Percentiles rank a stretch among this genome's conserved stretches.
Conservation (phyloP, 805 yeast species). For the Candida succiphila region DNA sequence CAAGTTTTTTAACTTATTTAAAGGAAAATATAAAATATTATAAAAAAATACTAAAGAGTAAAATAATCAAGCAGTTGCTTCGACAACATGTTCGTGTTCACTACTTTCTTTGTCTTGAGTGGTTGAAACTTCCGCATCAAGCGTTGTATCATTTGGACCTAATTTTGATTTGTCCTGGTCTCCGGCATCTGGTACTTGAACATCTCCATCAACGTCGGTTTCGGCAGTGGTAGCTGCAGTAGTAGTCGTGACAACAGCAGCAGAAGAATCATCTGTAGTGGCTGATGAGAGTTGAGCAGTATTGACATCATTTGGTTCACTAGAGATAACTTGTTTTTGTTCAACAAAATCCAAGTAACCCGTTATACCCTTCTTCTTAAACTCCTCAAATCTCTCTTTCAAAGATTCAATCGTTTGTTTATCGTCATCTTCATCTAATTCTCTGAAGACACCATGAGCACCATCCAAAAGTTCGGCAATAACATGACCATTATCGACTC, state of each 20-base stretch:
- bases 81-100: not conserved
- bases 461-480: slow-evolving; percentile 37
- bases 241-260: slow-evolving; percentile 1
- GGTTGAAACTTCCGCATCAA: not conserved
- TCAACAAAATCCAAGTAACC: slow-evolving; percentile 12
- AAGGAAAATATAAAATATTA: not conserved
- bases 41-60: too few species aligned
- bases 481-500: slow-evolving; percentile 9
- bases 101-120: too few species aligned
- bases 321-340: too few species aligned
- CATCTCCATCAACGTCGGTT: slow-evolving; percentile 1
- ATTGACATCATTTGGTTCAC: slow-evolving; percentile 9
- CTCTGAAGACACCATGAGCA: slow-evolving; percentile 45
- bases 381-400: slow-evolving; percentile 22
- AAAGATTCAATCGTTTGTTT: slow-evolving; percentile 3
- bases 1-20: not conserved
- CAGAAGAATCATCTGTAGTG: slow-evolving; percentile 16
- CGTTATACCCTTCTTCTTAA: slow-evolving; percentile 31
- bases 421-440: slow-evolving; percentile 30
- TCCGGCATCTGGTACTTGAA: not conserved
- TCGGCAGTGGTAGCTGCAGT: not conserved
- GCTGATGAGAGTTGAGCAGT: slow-evolving; percentile 34
- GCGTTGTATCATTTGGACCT: not conserved
- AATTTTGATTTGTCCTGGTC: too few species aligned
- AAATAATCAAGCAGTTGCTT: not conserved